phyloP scores from a whole-genome alignment of 257 asterid species.

The Eucommia ulmoides region DNA sequence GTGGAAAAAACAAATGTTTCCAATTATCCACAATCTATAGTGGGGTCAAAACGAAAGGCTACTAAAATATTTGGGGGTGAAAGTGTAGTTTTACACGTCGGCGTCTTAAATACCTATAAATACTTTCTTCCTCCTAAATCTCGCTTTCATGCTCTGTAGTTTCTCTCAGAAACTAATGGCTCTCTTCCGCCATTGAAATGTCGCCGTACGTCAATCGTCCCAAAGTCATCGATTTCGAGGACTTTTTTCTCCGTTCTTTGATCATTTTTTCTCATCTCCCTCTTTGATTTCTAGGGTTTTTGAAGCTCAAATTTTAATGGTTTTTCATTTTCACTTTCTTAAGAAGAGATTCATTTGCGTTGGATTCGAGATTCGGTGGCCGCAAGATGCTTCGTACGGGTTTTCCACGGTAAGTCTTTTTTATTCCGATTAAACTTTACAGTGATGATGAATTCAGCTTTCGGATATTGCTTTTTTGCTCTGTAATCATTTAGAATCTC shows the following conservation, averaged over 20 bases:
- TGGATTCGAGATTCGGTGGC: too few species aligned
- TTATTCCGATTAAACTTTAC: slow-evolving; percentile 5
- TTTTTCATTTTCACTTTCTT: background rate
- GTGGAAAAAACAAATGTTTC: too few species aligned
- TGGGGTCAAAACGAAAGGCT: too few species aligned
- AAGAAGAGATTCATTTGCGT: background rate
- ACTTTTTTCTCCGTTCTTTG: slow-evolving; percentile 10
- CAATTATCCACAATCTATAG: too few species aligned
- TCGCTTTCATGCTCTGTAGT: slow-evolving; percentile 9
- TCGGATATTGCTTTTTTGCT: too few species aligned
- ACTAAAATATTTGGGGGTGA: too few species aligned
- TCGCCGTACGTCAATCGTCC: slow-evolving; percentile 15
- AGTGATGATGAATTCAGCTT: too few species aligned
- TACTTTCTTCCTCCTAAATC: background rate
- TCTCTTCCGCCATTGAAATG: slow-evolving; percentile 24
- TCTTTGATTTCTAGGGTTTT: background rate
- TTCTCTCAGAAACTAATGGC: slow-evolving; percentile 29
- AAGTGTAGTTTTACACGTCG: too few species aligned
- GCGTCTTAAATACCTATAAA: background rate
- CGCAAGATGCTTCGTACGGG: background rate
- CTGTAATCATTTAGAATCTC: too few species aligned
- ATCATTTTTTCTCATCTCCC: background rate
- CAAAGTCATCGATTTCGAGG: slow-evolving; percentile 15
- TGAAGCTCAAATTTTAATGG: background rate
- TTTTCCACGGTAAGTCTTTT: slow-evolving; percentile 22